Evolutionary conservation across 352 stramenopile genomes (phyloP).

Genomic region (Pythium coloratum): DNA sequence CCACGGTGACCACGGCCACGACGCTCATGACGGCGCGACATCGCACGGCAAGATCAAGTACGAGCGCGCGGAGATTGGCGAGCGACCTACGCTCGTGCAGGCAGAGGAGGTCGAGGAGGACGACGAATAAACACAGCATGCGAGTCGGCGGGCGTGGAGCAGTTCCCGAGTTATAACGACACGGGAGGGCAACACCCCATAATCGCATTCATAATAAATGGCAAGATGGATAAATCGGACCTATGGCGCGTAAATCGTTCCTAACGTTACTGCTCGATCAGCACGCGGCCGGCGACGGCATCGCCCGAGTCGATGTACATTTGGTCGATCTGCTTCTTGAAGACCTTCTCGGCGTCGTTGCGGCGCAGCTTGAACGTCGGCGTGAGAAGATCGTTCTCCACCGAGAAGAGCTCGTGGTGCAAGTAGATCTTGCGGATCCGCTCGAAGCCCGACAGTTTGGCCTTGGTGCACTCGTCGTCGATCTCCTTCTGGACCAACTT

Average conservation of each 20-base stretch:
- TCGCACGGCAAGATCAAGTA: constrained; percentile 57
- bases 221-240: constrained; percentile 5
- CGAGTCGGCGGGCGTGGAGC: not conserved
- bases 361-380: constrained; percentile 97
- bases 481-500: constrained; percentile 48
- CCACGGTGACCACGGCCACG: constrained; percentile 44
- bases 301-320: constrained; percentile 70
- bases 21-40: constrained; percentile 28
- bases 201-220: constrained; percentile 10
- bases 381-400: constrained; percentile 95
- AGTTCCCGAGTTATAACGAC: not conserved
- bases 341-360: constrained; percentile 52
- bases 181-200: not conserved
- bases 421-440: constrained; percentile 90
- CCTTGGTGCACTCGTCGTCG: constrained; percentile 47
- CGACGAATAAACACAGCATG: constrained; percentile 31
- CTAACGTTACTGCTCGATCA: not conserved
- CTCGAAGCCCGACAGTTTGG: constrained; percentile 92
- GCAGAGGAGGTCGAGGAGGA: constrained; percentile 46
- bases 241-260: not conserved
- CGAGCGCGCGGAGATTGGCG: constrained; percentile 67
- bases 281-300: constrained; percentile 36
- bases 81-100: constrained; percentile 53
- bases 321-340: constrained; percentile 68
- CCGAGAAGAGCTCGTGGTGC: constrained; percentile 88